phyloP scores from a whole-genome alignment of 352 stramenopile genomes.

The Globisporangium alternatum region DNA sequence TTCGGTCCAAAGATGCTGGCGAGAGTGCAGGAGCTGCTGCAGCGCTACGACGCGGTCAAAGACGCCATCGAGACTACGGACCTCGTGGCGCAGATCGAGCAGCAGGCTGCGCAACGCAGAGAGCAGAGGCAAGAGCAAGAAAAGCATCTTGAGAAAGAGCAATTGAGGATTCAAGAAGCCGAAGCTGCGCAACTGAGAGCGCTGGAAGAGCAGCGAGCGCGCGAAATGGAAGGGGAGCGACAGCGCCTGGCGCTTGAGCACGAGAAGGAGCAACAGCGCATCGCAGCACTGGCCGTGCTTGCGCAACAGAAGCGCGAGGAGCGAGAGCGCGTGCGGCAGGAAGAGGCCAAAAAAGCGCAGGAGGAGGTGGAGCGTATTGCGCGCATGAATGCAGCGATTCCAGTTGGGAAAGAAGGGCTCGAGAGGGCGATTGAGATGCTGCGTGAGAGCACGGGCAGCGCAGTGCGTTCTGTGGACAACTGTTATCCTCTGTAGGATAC shows the following conservation, averaged over 20 bases:
- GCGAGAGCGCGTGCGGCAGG: constrained; percentile 27
- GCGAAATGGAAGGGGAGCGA: constrained; percentile 17
- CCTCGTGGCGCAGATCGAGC: constrained; percentile 18
- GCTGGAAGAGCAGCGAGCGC: constrained; percentile 11
- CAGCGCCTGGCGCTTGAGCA: constrained; percentile 18
- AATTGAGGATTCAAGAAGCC: constrained; percentile 5
- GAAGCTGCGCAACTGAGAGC: neutral
- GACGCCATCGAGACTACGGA: constrained; percentile 25
- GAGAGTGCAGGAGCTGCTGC: constrained; percentile 56
- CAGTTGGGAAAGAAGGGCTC: constrained; percentile 41
- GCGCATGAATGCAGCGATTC: constrained; percentile 31
- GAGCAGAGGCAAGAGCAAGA: constrained; percentile 22
- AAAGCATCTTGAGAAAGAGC: constrained; percentile 20
- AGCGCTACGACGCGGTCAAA: constrained; percentile 44
- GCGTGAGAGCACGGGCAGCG: constrained; percentile 30
- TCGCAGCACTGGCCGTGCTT: constrained; percentile 44
- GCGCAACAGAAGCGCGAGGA: constrained; percentile 60
- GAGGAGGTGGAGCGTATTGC: constrained; percentile 32
- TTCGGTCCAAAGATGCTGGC: constrained; percentile 77
- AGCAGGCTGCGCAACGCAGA: constrained; percentile 16
- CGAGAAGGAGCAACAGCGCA: constrained; percentile 22
- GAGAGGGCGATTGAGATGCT: constrained; percentile 40
- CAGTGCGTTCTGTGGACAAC: constrained; percentile 18
- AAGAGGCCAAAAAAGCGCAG: constrained; percentile 31
- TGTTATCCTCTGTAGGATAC: too few species aligned